phyloP scores from a whole-genome alignment of 1,284 basidiomycete species.

The Neotropicomus parvogracilis region DNA sequence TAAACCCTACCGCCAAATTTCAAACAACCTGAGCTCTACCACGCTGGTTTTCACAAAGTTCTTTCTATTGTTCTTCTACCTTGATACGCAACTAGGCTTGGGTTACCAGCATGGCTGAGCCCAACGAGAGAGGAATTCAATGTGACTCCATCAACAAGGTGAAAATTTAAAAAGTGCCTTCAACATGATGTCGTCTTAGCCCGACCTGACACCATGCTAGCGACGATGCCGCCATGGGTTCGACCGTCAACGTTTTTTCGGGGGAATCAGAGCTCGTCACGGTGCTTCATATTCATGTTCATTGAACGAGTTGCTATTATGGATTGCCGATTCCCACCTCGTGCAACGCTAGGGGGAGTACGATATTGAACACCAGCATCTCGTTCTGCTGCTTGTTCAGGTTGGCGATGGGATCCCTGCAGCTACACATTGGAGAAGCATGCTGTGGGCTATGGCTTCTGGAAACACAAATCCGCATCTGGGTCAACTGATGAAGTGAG shows the following conservation, averaged over 20 bases:
- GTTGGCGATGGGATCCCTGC: conserved; percentile 10
- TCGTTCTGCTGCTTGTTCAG: conserved; percentile 3
- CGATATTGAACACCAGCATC: neutral
- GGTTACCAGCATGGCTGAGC: no score
- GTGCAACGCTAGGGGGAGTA: neutral
- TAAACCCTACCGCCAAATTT: conserved; percentile 2
- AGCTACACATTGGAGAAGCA: conserved; percentile 27
- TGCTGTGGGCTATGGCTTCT: conserved; percentile 26
- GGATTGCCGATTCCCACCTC: conserved; percentile 26
- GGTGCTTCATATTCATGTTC: conserved; percentile 11
- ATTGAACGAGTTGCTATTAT: conserved; percentile 18
- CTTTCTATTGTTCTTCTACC: neutral
- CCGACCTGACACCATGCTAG: neutral
- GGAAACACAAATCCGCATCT: conserved; percentile 23
- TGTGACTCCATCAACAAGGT: no score
- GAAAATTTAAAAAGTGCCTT: no score
- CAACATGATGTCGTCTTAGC: neutral
- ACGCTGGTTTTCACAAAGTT: no score
- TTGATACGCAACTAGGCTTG: neutral
- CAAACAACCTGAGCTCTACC: neutral
- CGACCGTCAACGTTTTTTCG: neutral
- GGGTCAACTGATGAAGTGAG: conserved; percentile 23
- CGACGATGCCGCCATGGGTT: neutral
- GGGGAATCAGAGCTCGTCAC: neutral
- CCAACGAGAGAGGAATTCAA: no score